phyloP scores from a whole-genome alignment of 148 eudicot species.

The Arctostaphylos glauca region DNA sequence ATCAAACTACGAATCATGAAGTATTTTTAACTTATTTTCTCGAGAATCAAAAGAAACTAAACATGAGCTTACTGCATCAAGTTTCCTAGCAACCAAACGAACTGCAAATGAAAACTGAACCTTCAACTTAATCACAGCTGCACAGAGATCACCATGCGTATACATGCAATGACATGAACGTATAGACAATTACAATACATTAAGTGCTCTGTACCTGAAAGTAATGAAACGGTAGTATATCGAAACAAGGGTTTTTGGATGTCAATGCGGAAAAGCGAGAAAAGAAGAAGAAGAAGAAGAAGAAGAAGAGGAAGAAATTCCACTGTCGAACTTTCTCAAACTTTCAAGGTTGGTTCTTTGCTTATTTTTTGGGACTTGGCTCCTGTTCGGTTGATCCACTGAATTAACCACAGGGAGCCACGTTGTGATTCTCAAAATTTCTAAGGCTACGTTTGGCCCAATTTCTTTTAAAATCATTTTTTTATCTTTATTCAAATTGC shows the following conservation, averaged over 20 bases:
- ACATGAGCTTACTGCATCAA: background rate
- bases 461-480: too few relatives aligned
- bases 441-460: too few relatives aligned
- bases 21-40: too few relatives aligned
- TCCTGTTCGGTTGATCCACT: background rate
- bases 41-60: background rate
- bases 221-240: background rate
- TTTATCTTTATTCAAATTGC: too few relatives aligned
- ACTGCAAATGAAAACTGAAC: background rate
- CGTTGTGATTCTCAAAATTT: background rate
- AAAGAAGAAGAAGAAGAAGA: background rate
- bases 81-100: background rate
- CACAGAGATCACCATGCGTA: background rate
- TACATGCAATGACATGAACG: background rate
- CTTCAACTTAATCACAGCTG: background rate
- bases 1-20: too few relatives aligned
- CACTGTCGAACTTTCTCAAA: background rate
- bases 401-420: background rate
- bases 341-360: background rate
- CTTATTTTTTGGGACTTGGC: background rate
- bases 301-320: background rate
- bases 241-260: background rate
- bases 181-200: background rate
- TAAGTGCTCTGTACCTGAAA: background rate
- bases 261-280: background rate